Percentiles rank a stretch among this genome's conserved stretches.
phyloP scores from a whole-genome alignment of 2,329 filamentous ascomycete species.

The Epicoccum nigrum region DNA sequence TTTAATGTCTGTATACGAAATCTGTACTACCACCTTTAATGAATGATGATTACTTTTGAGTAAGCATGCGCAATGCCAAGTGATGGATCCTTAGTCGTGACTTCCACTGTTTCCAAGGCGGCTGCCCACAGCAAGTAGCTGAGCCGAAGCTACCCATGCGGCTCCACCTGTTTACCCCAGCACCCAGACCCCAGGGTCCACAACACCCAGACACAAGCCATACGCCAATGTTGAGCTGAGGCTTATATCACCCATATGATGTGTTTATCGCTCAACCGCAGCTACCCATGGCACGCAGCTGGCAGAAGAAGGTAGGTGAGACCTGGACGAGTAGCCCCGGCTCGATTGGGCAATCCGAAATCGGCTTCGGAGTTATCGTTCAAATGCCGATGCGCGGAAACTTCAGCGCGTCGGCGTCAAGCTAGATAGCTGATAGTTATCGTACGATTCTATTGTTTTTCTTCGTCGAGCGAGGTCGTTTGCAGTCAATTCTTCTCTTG shows the following conservation, averaged over 20 bases:
- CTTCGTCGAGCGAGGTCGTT: neutral
- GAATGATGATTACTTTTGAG: neutral
- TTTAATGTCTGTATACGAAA: no score
- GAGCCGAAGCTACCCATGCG: conserved; percentile 14
- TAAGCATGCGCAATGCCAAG: neutral
- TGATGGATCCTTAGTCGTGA: neutral
- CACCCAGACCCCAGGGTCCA: neutral
- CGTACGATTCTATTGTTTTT: neutral
- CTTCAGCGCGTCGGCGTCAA: conserved; percentile 4
- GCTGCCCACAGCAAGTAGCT: neutral
- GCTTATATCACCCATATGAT: no score
- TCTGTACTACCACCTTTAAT: neutral
- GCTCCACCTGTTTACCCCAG: neutral
- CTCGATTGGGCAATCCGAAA: conserved; percentile 10
- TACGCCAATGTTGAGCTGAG: no score
- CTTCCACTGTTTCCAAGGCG: neutral
- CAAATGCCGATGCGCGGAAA: conserved; percentile 15
- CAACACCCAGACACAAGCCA: neutral
- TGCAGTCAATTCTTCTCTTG: neutral
- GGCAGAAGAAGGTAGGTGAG: neutral
- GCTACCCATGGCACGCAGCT: neutral
- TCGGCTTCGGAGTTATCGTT: conserved; percentile 8
- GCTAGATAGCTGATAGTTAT: neutral
- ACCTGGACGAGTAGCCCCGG: conserved; percentile 7
- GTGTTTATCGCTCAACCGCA: neutral